phyloP scores from a whole-genome alignment of 2,329 filamentous ascomycete species.

The Xylariaceae sp. region DNA sequence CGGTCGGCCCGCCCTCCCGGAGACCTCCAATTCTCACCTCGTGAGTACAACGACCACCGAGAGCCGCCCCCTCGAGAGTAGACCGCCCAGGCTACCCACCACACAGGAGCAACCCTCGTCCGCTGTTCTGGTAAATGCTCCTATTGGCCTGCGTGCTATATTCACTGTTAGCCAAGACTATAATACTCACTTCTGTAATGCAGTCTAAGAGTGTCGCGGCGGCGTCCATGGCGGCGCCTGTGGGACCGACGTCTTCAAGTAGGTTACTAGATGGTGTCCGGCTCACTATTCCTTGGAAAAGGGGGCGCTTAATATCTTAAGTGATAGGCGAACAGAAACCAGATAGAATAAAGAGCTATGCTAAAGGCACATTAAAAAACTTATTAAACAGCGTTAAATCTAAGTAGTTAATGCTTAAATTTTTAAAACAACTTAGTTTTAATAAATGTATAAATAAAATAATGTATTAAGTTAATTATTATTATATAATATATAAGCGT shows the following conservation, averaged over 20 bases:
- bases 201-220: conserved; percentile 26
- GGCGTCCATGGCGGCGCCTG: conserved; percentile 25
- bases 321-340: conserved; percentile 16
- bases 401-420: conserved; percentile 6
- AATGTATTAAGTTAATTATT: background rate
- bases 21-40: conserved; percentile 44
- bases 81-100: background rate
- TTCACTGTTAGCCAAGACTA: background rate
- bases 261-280: conserved; percentile 38
- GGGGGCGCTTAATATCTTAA: conserved; percentile 9
- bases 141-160: background rate
- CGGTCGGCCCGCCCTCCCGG: conserved; percentile 53
- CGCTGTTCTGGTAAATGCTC: conserved; percentile 8
- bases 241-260: conserved; percentile 16
- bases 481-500: background rate
- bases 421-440: background rate
- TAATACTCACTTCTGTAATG: background rate
- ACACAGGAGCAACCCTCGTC: conserved; percentile 6
- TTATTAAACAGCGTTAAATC: conserved; percentile 42
- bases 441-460: conserved; percentile 1
- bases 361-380: conserved; percentile 54
- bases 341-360: conserved; percentile 39
- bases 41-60: conserved; percentile 8
- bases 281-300: conserved; percentile 45
- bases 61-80: background rate